Percentiles rank a stretch among this genome's conserved stretches.
Conservation (phyloP, 1,284 basidiomycete genomes). For the Apiotrichum gracile region DNA sequence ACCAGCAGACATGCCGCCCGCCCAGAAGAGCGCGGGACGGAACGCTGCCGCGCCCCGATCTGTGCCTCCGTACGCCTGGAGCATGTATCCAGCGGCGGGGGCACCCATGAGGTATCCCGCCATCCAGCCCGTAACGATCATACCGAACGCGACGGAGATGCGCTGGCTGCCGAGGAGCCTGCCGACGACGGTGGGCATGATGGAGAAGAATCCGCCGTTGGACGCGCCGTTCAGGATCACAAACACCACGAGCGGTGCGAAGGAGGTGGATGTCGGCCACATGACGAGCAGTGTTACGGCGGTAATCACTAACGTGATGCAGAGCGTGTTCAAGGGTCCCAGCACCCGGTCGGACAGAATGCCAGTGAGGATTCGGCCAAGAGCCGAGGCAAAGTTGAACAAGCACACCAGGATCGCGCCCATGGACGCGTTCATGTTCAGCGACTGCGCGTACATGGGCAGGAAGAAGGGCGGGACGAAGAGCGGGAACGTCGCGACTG, state of each 20-base stretch:
- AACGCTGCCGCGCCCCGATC: slow-evolving; percentile 19
- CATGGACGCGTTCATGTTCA: slow-evolving; percentile 24
- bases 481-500: slow-evolving; percentile 39
- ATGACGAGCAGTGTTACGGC: slow-evolving; percentile 21
- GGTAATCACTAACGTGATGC: slow-evolving; percentile 6
- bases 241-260: slow-evolving; percentile 25
- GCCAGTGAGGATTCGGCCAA: slow-evolving; percentile 26
- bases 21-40: slow-evolving; percentile 30
- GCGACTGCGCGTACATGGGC: slow-evolving; percentile 37
- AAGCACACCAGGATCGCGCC: slow-evolving; percentile 28
- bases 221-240: slow-evolving; percentile 23
- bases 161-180: slow-evolving; percentile 16
- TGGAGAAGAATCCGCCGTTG: slow-evolving; percentile 26
- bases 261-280: slow-evolving; percentile 18
- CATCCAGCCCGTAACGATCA: slow-evolving; percentile 26
- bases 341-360: slow-evolving; percentile 17
- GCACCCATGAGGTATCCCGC: slow-evolving; percentile 28
- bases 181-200: slow-evolving; percentile 27
- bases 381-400: slow-evolving; percentile 28
- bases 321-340: slow-evolving; percentile 12
- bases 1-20: slow-evolving; percentile 19
- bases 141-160: slow-evolving; percentile 23
- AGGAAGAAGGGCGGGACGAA: slow-evolving; percentile 45
- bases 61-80: slow-evolving; percentile 20
- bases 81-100: slow-evolving; percentile 26